Evolutionary conservation across 2,329 filamentous ascomycete species (phyloP).

Genomic region (Aspergillus unguis): DNA sequence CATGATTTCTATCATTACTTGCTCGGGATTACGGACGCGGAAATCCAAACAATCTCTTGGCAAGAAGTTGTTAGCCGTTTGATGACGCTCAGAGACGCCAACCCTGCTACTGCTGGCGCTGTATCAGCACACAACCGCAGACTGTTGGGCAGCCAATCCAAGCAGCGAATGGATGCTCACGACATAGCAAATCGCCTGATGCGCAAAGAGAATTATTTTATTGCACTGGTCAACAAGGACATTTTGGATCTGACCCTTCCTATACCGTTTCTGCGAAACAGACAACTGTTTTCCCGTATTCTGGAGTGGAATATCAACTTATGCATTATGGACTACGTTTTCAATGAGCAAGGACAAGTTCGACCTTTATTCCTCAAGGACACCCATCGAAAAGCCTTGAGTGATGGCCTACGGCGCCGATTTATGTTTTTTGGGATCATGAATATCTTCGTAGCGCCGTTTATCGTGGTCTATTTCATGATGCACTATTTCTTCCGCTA

Average conservation of each 20-base stretch:
- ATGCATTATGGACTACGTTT: conserved; percentile 89
- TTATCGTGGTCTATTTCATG: conserved; percentile 80
- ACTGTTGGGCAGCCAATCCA: conserved; percentile 76
- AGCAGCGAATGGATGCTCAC: conserved; percentile 90
- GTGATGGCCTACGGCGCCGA: conserved; percentile 70
- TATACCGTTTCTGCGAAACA: conserved; percentile 73
- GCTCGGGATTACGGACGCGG: conserved; percentile 75
- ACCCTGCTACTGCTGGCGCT: conserved; percentile 72
- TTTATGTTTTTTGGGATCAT: conserved; percentile 81
- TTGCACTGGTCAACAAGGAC: conserved; percentile 96
- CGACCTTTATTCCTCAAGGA: conserved; percentile 81
- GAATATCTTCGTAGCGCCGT: conserved; percentile 81
- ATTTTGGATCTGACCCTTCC: conserved; percentile 82
- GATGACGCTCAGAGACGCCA: conserved; percentile 79
- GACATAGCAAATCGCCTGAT: conserved; percentile 96
- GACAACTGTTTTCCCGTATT: conserved; percentile 82
- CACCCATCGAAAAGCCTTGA: conserved; percentile 73
- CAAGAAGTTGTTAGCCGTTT: conserved; percentile 82
- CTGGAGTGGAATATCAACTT: conserved; percentile 90
- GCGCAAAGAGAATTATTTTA: conserved; percentile 95
- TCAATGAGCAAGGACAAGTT: conserved; percentile 84
- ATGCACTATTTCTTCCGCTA: conserved; percentile 92
- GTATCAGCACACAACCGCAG: conserved; percentile 58
- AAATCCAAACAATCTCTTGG: conserved; percentile 95
- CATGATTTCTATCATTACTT: conserved; percentile 83